phyloP scores from a whole-genome alignment of 805 yeast genomes.

The Saturnispora quitensis region DNA sequence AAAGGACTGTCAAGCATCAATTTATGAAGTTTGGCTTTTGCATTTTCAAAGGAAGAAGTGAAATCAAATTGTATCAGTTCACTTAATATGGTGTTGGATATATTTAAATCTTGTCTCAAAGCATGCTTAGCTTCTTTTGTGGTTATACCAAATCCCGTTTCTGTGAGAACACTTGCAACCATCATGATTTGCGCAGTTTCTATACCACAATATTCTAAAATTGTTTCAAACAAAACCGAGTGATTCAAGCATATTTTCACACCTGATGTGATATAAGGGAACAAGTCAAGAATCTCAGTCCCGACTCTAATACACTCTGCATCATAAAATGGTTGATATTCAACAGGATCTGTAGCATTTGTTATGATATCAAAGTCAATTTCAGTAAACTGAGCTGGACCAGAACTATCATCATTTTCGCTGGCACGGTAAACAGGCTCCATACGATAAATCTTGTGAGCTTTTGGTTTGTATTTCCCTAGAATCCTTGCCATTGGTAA shows the following conservation, averaged over 20 bases:
- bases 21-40: slow-evolving; percentile 53
- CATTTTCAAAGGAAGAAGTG: slow-evolving; percentile 54
- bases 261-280: slow-evolving; percentile 58
- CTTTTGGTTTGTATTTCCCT: slow-evolving; percentile 49
- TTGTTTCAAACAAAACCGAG: slow-evolving; percentile 63
- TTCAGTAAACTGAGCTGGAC: slow-evolving; percentile 71
- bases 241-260: slow-evolving; percentile 67
- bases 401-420: slow-evolving; percentile 48
- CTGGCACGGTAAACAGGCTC: slow-evolving; percentile 77
- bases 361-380: slow-evolving; percentile 79
- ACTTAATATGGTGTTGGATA: slow-evolving; percentile 73
- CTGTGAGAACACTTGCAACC: slow-evolving; percentile 66
- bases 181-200: slow-evolving; percentile 63
- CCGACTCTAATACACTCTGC: slow-evolving; percentile 83
- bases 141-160: slow-evolving; percentile 57
- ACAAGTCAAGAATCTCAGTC: slow-evolving; percentile 56
- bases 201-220: slow-evolving; percentile 74
- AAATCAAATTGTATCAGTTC: slow-evolving; percentile 79
- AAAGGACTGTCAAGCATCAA: slow-evolving; percentile 69
- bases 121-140: slow-evolving; percentile 44
- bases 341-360: slow-evolving; percentile 22
- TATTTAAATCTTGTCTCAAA: slow-evolving; percentile 55
- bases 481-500: slow-evolving; percentile 82
- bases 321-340: slow-evolving; percentile 48
- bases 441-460: slow-evolving; percentile 58